Evolutionary conservation across 2,329 filamentous ascomycete species (phyloP).

Genomic region (Chalaropsis thielavioides): DNA sequence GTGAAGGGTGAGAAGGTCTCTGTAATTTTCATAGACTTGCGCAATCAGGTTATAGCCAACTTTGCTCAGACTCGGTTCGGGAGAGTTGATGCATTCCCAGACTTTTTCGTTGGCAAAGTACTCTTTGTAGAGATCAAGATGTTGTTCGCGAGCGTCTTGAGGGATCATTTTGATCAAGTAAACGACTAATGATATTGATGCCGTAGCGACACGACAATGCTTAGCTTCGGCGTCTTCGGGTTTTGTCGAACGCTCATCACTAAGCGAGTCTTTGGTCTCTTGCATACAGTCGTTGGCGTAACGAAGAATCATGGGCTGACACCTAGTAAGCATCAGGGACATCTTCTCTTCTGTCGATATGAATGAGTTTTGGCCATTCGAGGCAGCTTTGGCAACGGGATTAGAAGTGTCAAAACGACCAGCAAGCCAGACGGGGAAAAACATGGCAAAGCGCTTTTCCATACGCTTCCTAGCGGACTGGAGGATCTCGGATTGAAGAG

Average conservation of each 20-base stretch:
- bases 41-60: conserved; percentile 38
- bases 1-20: conserved; percentile 34
- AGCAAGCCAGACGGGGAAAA: conserved; percentile 81
- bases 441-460: conserved; percentile 59
- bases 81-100: conserved; percentile 51
- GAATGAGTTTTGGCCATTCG: conserved; percentile 59
- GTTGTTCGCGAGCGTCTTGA: conserved; percentile 42
- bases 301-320: conserved; percentile 65
- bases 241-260: conserved; percentile 74
- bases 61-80: conserved; percentile 40
- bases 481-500: conserved; percentile 49
- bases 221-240: conserved; percentile 76
- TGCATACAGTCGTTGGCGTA: conserved; percentile 68
- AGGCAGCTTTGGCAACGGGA: conserved; percentile 58
- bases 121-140: conserved; percentile 45
- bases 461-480: conserved; percentile 64
- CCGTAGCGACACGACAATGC: conserved; percentile 57
- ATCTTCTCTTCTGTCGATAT: conserved; percentile 71
- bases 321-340: conserved; percentile 61
- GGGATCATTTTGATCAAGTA: conserved; percentile 35
- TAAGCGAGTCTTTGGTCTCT: conserved; percentile 69
- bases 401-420: conserved; percentile 79
- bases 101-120: conserved; percentile 53
- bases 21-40: conserved; percentile 33
- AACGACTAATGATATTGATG: conserved; percentile 40